These are phyloP conservation scores for Termitomyces eurrhizus DNA, from an alignment of 768 basidiomycete genomes.

Conservation along the genomic window DNA sequence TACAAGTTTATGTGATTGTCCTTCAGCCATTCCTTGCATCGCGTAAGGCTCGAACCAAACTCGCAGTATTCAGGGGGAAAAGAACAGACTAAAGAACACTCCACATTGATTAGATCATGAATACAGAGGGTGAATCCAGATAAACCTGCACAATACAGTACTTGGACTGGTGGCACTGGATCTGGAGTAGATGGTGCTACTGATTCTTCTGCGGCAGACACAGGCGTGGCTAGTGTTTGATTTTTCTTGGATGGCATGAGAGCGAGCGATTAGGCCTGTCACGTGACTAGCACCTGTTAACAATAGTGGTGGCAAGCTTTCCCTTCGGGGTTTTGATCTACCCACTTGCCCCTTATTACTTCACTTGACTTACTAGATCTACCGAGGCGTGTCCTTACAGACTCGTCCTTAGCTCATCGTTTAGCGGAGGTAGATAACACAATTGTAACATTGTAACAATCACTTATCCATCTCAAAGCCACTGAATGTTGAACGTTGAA, in stretches of 20 bases:
- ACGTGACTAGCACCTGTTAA: constrained; percentile 10
- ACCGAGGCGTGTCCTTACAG: no score
- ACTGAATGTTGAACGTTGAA: no score
- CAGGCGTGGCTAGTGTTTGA: constrained; percentile 11
- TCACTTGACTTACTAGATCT: no score
- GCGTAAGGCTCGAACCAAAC: constrained; percentile 83
- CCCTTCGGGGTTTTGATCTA: no score
- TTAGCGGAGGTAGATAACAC: no score
- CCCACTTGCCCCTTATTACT: no score
- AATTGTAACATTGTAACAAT: no score
- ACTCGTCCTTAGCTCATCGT: no score
- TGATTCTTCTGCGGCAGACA: constrained; percentile 23
- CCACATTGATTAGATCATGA: constrained; percentile 12
- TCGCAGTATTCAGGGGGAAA: constrained; percentile 96
- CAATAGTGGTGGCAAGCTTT: no score
- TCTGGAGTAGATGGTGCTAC: constrained; percentile 36
- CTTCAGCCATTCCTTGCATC: constrained; percentile 90
- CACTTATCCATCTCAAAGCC: no score
- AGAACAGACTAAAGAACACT: constrained; percentile 63
- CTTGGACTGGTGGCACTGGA: constrained; percentile 49
- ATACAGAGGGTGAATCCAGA: constrained; percentile 7
- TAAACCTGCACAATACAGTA: constrained; percentile 64
- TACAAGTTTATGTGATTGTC: constrained; percentile 62
- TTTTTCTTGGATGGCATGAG: constrained; percentile 24
- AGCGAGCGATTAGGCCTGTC: not conserved